Percentiles rank a stretch among this genome's conserved stretches.
These are phyloP conservation scores for Dipteronia sinensis DNA, from an alignment of 345 rosid species.

Conservation along the genomic window DNA sequence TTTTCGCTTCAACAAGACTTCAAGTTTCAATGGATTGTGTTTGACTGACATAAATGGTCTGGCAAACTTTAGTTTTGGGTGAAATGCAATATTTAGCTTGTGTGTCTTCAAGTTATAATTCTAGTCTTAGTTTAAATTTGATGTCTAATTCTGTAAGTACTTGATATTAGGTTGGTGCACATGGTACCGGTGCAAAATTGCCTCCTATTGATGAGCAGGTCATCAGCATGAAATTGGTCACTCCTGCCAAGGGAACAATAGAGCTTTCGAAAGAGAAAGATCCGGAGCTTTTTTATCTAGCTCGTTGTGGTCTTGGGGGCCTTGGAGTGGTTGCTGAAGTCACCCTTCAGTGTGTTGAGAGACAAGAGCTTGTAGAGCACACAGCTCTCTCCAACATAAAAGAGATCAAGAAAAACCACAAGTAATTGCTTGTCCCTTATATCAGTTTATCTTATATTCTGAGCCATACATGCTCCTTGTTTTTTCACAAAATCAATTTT, in stretches of 20 bases:
- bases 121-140: not conserved
- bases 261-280: slow-evolving; percentile 85
- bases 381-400: slow-evolving; percentile 69
- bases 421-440: slow-evolving; percentile 43
- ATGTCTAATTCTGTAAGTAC: not conserved
- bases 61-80: not conserved
- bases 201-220: slow-evolving; percentile 98
- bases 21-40: no score
- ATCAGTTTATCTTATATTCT: not conserved
- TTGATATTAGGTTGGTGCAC: slow-evolving; percentile 83
- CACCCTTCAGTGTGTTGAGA: slow-evolving; percentile 88
- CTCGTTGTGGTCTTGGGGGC: slow-evolving; percentile 93
- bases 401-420: slow-evolving; percentile 90
- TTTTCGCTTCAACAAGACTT: no score
- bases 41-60: not conserved
- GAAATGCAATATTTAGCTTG: not conserved
- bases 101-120: not conserved
- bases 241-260: slow-evolving; percentile 93
- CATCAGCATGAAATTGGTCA: slow-evolving; percentile 85
- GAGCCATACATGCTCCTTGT: not conserved
- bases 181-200: slow-evolving; percentile 93
- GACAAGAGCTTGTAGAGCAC: slow-evolving; percentile 94
- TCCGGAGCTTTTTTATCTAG: slow-evolving; percentile 87
- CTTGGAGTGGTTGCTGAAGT: slow-evolving; percentile 99
- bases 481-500: not conserved